Base-by-base conservation (phyloP, 1,139 yeast species). In the Diutina ranongensis region DNA sequence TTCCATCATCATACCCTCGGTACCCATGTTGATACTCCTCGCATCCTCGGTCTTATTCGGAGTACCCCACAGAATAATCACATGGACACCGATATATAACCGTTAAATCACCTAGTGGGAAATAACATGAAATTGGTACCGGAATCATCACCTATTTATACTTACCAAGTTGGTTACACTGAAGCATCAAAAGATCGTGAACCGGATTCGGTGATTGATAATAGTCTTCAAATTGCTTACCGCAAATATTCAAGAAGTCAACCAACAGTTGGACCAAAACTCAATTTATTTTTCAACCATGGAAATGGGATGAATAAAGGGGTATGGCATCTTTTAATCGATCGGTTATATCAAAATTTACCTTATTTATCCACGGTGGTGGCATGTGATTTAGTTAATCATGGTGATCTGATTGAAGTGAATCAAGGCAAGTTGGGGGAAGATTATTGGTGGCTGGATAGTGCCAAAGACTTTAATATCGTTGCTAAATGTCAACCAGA, bases 261-360 rank as follows among this genome's bases (percentile, higher is more conserved):
- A 16, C 32, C 42, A 9, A 32, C 10, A 8, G 9, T 8, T 15
- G 40, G 40, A 7, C 20, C 28, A 2, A 18, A 18, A 2, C 32
- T 79, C 50, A 83, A 82, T 57, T 56, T 83, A 44, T 59, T 80
- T 35, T 83, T 83, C 59, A 59, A 74, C 40, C 83, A 81, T 55
- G 92, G 88, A 0, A 78, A 83, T 3, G 88, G 88, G 2, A 76
- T 81, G 80, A 74, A 73, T 54, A 80, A 80, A 53, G 68, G 73
- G 21, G 52, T 78, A 2, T 83, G 89, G 89, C 67, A 68, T 42
- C 77, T 76, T 55, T 72, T 76, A 57, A 69, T 81, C 47, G 65
- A 67, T 32, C 8, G 8, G 20, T 21, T 78, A 41, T 67, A 65
- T 46, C 27, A 10, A 12, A 18, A 27, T 18, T 13, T 35, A 15